These are phyloP conservation scores for Protostelium mycophagum DNA, from an alignment of 78 protist species.

Conservation along the genomic window DNA sequence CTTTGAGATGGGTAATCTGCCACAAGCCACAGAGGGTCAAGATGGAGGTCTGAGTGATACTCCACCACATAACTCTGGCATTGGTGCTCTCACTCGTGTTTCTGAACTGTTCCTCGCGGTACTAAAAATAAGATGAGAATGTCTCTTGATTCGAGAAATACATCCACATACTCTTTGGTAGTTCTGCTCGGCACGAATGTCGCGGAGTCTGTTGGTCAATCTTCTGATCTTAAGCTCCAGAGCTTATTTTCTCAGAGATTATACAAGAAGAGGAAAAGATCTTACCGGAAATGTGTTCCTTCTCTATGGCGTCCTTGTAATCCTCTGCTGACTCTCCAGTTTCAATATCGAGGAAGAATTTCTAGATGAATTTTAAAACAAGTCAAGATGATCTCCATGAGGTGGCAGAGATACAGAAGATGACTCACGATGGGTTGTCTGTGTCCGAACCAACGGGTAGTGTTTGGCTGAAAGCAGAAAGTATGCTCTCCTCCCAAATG, in stretches of 20 bases:
- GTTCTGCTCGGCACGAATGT: constrained; percentile 60
- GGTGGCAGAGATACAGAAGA: not conserved
- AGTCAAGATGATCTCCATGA: not conserved
- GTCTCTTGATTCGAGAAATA: too few species aligned
- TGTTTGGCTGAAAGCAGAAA: constrained; percentile 36
- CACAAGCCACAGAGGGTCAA: constrained; percentile 40
- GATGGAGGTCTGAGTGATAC: constrained; percentile 35
- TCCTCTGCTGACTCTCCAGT: constrained; percentile 55
- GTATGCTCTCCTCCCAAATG: constrained; percentile 54
- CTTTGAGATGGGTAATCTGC: constrained; percentile 55
- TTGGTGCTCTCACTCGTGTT: constrained; percentile 52
- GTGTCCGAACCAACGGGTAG: constrained; percentile 61
- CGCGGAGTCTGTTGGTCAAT: constrained; percentile 47
- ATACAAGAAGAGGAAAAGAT: constrained; percentile 5
- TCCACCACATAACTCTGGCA: constrained; percentile 62
- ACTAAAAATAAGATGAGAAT: too few species aligned
- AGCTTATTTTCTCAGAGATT: constrained; percentile 4
- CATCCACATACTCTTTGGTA: constrained; percentile 54
- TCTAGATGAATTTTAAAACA: constrained; percentile 48
- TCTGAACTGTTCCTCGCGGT: constrained; percentile 46
- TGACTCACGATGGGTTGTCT: not conserved
- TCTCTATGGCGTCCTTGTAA: constrained; percentile 53
- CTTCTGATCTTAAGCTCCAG: constrained; percentile 40
- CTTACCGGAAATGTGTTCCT: constrained; percentile 27
- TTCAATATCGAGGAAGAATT: constrained; percentile 6